phyloP scores from a whole-genome alignment of 306 rosid species.

The Datisca glomerata region DNA sequence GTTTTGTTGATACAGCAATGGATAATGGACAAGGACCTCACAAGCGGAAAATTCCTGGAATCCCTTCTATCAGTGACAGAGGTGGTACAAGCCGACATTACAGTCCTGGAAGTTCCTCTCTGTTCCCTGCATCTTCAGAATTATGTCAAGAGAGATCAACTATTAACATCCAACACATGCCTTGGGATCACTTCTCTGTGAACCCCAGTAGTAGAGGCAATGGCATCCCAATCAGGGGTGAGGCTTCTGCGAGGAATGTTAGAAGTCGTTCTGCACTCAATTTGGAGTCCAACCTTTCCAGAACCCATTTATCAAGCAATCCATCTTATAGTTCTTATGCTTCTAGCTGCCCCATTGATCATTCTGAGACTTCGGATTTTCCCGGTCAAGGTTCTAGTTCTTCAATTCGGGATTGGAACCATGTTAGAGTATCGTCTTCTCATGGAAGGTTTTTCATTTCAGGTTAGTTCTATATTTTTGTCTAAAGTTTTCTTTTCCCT shows the following conservation, averaged over 20 bases:
- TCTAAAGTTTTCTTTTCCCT: slow-evolving; percentile 7
- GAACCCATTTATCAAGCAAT: slow-evolving; percentile 44
- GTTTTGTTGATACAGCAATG: slow-evolving; percentile 58
- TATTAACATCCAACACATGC: slow-evolving; percentile 50
- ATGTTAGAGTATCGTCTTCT: slow-evolving; percentile 17
- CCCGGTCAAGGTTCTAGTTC: slow-evolving; percentile 37
- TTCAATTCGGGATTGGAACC: slow-evolving; percentile 56
- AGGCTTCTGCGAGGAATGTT: slow-evolving; percentile 64
- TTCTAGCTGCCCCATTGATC: slow-evolving; percentile 34
- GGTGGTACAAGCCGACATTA: slow-evolving; percentile 62
- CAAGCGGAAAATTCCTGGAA: slow-evolving; percentile 81
- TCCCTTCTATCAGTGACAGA: slow-evolving; percentile 55
- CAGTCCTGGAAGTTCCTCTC: slow-evolving; percentile 56
- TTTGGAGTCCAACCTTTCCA: slow-evolving; percentile 51
- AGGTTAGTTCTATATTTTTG: slow-evolving; percentile 28
- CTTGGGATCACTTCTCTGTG: slow-evolving; percentile 59
- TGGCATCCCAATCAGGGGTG: slow-evolving; percentile 57
- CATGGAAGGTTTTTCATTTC: slow-evolving; percentile 8
- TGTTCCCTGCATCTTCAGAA: slow-evolving; percentile 45
- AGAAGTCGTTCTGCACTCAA: slow-evolving; percentile 68
- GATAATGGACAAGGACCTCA: slow-evolving; percentile 63
- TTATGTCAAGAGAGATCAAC: slow-evolving; percentile 46
- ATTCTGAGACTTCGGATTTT: slow-evolving; percentile 34
- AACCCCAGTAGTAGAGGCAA: slow-evolving; percentile 46
- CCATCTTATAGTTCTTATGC: slow-evolving; percentile 31